A percentile compares a stretch with the other conserved stretches of the same genome.
Conservation (phyloP, 768 basidiomycete species). For the Xerocomus potaroensis region DNA sequence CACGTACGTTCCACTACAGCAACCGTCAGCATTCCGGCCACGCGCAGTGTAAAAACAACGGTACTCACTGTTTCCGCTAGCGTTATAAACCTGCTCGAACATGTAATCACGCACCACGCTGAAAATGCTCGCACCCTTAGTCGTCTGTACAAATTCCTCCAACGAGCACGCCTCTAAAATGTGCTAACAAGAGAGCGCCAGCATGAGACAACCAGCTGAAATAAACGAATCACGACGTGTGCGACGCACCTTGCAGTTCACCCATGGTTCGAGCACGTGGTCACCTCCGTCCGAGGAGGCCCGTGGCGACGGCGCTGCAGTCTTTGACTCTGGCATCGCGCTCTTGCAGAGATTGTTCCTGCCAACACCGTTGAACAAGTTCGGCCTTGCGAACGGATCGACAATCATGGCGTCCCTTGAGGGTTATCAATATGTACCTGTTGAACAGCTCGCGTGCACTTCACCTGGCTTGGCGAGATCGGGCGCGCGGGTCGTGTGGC, state of each 20-base stretch:
- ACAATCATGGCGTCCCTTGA: constrained; percentile 77
- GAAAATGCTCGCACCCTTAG: constrained; percentile 60
- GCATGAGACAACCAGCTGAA: constrained; percentile 37
- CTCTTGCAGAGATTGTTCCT: no score
- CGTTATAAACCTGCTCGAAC: constrained; percentile 57
- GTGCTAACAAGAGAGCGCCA: constrained; percentile 35
- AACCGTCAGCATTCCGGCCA: constrained; percentile 15
- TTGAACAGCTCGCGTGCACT: no score
- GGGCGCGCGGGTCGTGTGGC: constrained; percentile 50
- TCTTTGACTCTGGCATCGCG: no score
- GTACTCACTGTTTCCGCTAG: constrained; percentile 63
- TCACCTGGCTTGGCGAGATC: constrained; percentile 65
- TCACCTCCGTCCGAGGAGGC: constrained; percentile 74
- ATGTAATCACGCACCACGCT: constrained; percentile 59
- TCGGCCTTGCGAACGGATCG: constrained; percentile 70
- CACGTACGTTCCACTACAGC: constrained; percentile 70
- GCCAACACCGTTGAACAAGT: constrained; percentile 72
- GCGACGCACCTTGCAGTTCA: constrained; percentile 47
- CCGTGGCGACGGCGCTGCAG: constrained; percentile 68
- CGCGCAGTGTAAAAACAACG: no score
- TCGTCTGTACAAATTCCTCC: constrained; percentile 55
- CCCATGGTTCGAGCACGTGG: constrained; percentile 78
- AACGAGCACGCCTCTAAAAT: constrained; percentile 59
- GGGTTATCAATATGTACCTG: no score
- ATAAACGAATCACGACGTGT: constrained; percentile 9